Evolutionary conservation across 768 basidiomycete genomes (phyloP).

Genomic region (Mrakia blollopis): DNA sequence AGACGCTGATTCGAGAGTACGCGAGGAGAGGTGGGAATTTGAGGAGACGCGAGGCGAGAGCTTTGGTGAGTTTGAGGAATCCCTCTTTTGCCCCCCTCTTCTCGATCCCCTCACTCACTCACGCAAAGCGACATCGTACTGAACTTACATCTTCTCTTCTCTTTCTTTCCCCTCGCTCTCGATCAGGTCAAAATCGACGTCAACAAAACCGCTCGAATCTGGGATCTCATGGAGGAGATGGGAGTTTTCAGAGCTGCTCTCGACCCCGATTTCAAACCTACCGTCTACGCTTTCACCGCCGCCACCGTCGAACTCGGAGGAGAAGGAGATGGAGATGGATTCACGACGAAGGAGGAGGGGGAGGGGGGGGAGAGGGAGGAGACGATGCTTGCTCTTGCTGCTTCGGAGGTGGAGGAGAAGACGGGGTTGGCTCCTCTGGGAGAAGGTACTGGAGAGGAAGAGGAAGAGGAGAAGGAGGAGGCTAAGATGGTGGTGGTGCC

Average conservation of each 20-base stretch:
- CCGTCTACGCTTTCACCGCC: too few relatives aligned
- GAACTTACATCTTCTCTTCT: slow-evolving; percentile 45
- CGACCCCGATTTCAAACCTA: neutral
- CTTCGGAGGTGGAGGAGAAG: too few relatives aligned
- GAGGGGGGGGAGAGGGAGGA: too few relatives aligned
- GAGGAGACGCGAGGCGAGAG: slow-evolving; percentile 71
- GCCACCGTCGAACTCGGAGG: too few relatives aligned
- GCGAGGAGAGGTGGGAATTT: slow-evolving; percentile 82
- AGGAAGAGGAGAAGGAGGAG: too few relatives aligned
- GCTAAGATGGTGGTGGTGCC: too few relatives aligned
- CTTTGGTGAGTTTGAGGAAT: slow-evolving; percentile 28
- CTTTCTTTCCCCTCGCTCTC: slow-evolving; percentile 49
- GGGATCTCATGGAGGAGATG: slow-evolving; percentile 79
- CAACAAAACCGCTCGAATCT: slow-evolving; percentile 84
- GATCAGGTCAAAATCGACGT: slow-evolving; percentile 66
- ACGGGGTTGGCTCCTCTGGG: too few relatives aligned
- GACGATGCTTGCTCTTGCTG: too few relatives aligned
- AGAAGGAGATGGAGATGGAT: too few relatives aligned
- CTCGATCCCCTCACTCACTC: neutral
- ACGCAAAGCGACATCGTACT: neutral
- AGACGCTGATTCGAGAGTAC: slow-evolving; percentile 88
- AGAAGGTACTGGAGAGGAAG: too few relatives aligned
- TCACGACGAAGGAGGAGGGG: too few relatives aligned
- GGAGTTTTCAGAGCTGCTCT: slow-evolving; percentile 21
- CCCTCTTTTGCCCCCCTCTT: neutral